Conservation (phyloP, 306 rosid species). For the Cucurbita argyrosperma region DNA sequence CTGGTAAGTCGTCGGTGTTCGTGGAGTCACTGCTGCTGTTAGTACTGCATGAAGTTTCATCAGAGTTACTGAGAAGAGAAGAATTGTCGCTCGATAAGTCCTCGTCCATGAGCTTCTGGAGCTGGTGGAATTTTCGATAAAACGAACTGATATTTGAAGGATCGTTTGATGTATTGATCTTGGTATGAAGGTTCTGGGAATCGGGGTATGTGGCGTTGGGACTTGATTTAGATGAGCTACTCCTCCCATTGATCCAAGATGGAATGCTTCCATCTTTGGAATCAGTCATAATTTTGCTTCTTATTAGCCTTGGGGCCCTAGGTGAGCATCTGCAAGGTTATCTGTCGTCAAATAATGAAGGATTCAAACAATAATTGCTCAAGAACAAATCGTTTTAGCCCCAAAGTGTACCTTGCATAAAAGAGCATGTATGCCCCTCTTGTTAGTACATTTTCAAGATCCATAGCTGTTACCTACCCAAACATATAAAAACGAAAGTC, state of each 20-base stretch:
- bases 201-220: slow-evolving; percentile 9
- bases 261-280: slow-evolving; percentile 24
- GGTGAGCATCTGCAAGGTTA: slow-evolving; percentile 60
- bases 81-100: slow-evolving; percentile 81
- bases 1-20: slow-evolving; percentile 65
- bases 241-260: slow-evolving; percentile 25
- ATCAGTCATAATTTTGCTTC: slow-evolving; percentile 39
- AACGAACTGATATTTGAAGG: slow-evolving; percentile 30
- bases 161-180: slow-evolving; percentile 19
- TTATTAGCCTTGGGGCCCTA: slow-evolving; percentile 66
- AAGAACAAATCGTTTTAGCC: background rate
- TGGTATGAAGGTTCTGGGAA: slow-evolving; percentile 13
- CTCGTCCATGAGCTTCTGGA: slow-evolving; percentile 46
- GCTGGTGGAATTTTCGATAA: slow-evolving; percentile 23
- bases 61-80: slow-evolving; percentile 69
- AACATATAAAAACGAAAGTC: slow-evolving; percentile 11
- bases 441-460: slow-evolving; percentile 50
- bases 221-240: slow-evolving; percentile 18
- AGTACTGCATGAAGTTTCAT: slow-evolving; percentile 73
- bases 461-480: slow-evolving; percentile 60
- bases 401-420: slow-evolving; percentile 54
- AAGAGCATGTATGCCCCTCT: slow-evolving; percentile 93
- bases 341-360: background rate
- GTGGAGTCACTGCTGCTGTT: slow-evolving; percentile 50
- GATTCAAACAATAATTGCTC: background rate